Evolutionary conservation across 176 grass and related monocot genomes (phyloP).

Genomic region (Ensete glaucum): DNA sequence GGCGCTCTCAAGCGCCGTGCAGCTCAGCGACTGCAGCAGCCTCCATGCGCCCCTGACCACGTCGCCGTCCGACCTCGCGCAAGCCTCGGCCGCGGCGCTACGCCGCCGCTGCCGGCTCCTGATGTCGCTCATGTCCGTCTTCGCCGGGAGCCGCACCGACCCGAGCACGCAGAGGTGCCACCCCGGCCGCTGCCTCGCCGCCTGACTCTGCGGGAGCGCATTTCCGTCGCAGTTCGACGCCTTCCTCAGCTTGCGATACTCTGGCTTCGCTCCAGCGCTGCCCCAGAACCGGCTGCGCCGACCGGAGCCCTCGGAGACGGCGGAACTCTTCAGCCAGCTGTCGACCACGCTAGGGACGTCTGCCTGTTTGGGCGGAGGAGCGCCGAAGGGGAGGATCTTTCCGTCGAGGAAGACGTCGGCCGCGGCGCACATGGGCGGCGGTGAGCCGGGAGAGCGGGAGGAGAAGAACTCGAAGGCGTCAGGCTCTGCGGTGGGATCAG

Average conservation of each 20-base stretch:
- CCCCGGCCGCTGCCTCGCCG: not conserved
- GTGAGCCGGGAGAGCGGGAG: not conserved
- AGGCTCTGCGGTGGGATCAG: not conserved
- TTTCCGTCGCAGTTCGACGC: not conserved
- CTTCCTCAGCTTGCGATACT: not conserved
- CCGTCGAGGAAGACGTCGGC: not conserved
- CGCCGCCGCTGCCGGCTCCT: not conserved
- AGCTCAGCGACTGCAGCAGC: conserved; percentile 1
- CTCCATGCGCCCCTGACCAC: not conserved
- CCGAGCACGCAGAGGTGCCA: not conserved
- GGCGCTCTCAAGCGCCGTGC: not conserved
- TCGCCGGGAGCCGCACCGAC: not conserved
- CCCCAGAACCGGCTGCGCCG: not conserved
- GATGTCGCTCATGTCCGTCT: not conserved
- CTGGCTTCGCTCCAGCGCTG: not conserved
- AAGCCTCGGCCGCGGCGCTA: not conserved
- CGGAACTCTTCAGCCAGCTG: not conserved
- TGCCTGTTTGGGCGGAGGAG: not conserved
- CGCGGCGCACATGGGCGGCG: not conserved
- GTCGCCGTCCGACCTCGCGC: not conserved
- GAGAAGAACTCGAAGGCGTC: not conserved
- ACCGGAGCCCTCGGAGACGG: not conserved
- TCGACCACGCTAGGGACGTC: not conserved
- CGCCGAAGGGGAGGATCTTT: not conserved
- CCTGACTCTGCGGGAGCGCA: not conserved